These are phyloP conservation scores for Helminthosporium solani DNA, from an alignment of 2,329 filamentous ascomycete genomes.

Conservation along the genomic window DNA sequence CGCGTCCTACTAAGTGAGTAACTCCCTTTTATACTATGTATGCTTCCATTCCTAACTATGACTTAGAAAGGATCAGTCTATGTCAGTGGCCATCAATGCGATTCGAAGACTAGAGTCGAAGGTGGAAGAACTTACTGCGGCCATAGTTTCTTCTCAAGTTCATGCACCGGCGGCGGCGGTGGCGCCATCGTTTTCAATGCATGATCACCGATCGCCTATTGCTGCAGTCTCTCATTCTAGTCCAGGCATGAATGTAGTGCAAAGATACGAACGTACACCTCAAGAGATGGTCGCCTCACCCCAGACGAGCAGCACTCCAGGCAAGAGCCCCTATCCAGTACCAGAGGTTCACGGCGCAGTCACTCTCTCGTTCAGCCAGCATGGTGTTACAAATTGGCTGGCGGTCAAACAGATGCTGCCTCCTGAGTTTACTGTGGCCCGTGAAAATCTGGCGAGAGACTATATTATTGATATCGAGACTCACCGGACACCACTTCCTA, in stretches of 20 bases:
- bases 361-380: constrained; percentile 54
- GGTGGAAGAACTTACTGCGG: constrained; percentile 50
- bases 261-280: constrained; percentile 21
- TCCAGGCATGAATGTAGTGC: constrained; percentile 17
- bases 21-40: background rate
- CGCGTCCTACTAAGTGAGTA: constrained; percentile 54
- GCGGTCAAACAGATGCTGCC: constrained; percentile 49
- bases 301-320: constrained; percentile 26
- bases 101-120: constrained; percentile 56
- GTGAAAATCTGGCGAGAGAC: constrained; percentile 47
- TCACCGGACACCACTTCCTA: constrained; percentile 48
- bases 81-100: constrained; percentile 57
- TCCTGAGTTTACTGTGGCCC: constrained; percentile 39
- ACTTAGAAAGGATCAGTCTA: constrained; percentile 53
- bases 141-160: constrained; percentile 27
- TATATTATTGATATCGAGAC: constrained; percentile 54
- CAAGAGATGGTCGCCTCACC: constrained; percentile 30
- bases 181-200: constrained; percentile 1
- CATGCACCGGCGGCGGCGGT: constrained; percentile 4
- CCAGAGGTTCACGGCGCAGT: constrained; percentile 24
- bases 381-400: constrained; percentile 53
- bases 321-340: constrained; percentile 21
- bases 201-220: constrained; percentile 30
- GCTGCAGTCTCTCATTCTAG: constrained; percentile 32
- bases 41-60: background rate